Evolutionary conservation across 2,329 filamentous ascomycete genomes (phyloP), one percentile per base, ranked within the genome.

Genomic region (Diplocarpon rosae): DNA sequence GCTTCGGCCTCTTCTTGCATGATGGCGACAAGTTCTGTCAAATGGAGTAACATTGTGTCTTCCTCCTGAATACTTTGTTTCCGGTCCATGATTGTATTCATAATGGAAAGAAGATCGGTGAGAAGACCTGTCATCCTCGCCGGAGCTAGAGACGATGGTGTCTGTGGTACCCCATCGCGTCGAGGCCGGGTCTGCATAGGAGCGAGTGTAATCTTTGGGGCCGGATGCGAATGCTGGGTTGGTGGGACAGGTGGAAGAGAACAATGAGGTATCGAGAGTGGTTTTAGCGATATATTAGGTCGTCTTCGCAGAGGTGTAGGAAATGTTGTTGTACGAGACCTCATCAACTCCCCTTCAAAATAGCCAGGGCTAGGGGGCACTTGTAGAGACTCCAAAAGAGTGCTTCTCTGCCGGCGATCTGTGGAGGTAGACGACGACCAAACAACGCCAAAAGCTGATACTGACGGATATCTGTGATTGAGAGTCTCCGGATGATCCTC

Each of bases 1-100:
- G 30, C 40, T 15, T 55, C 52, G 5, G 52, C 51, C 39, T 55
- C 52, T 16, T 53, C 47, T 37, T 55, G 52, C 52, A 55, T 46
- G 13, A 52, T 53, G 2, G 50, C 45, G 2, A 55, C 51, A 5
- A 55, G 27, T 24, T 53, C 47, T 2, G 51, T 48, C 10, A 55
- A 30, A 15, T 49, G 48, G 3, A 20, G 14, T 8, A 53, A 29
- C 13, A 51, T 24, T 10, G 35, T 42, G 14, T 51, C 46, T 36
- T 55, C 51, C 11, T 37, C 39, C n/a, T 41, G 14, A 1, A 50
- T 45, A 2, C 40, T 33, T 5, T 32, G 35, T 29, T 50, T 45
- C 28, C 46, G 32, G 0, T 33, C 28, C 48, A 53, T 50, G 24
- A 53, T 46, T n/a, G 29, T 34, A 24, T 52, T 49, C 51, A 55